A percentile compares a stretch with the other conserved stretches of the same genome.
phyloP scores from a whole-genome alignment of 768 basidiomycete genomes.

The Tricholoma bakamatsutake region DNA sequence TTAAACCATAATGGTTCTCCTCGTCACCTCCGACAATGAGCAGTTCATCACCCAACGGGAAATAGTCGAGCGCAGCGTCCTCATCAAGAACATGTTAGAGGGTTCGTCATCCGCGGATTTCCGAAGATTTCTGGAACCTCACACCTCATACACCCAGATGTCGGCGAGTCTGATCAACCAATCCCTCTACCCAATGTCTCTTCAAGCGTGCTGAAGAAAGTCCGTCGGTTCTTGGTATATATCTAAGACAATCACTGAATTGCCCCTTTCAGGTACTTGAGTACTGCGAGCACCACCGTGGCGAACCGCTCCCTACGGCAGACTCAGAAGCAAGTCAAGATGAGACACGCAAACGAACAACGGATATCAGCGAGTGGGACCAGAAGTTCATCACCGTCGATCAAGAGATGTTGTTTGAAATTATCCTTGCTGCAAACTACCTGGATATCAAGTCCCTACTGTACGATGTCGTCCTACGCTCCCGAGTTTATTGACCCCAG shows the following conservation, averaged over 20 bases:
- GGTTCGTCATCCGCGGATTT: slow-evolving; percentile 42
- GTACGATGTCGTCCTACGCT: slow-evolving; percentile 42
- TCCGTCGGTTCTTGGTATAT: slow-evolving; percentile 19
- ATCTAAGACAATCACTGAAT: neutral
- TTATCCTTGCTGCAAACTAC: slow-evolving; percentile 99
- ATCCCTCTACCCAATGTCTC: slow-evolving; percentile 95
- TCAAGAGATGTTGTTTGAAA: slow-evolving; percentile 99
- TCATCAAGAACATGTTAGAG: slow-evolving; percentile 99
- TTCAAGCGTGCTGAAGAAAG: slow-evolving; percentile 91
- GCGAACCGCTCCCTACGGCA: slow-evolving; percentile 88
- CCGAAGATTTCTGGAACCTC: neutral
- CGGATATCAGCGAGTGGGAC: slow-evolving; percentile 99
- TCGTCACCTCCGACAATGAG: slow-evolving; percentile 94
- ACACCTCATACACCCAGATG: slow-evolving; percentile 47
- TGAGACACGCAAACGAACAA: slow-evolving; percentile 95
- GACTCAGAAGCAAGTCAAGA: slow-evolving; percentile 81
- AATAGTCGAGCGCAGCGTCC: slow-evolving; percentile 89
- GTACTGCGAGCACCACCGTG: slow-evolving; percentile 98
- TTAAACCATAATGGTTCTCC: slow-evolving; percentile 61
- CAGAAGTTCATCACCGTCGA: slow-evolving; percentile 98
- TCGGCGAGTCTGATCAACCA: slow-evolving; percentile 90
- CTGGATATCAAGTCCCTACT: slow-evolving; percentile 98
- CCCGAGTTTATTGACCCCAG: slow-evolving; percentile 3
- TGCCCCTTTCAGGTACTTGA: slow-evolving; percentile 71
- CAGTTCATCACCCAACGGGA: slow-evolving; percentile 90